These are phyloP conservation scores for Hordeum marinum DNA, from an alignment of 176 grass and related monocot genomes.

Conservation along the genomic window DNA sequence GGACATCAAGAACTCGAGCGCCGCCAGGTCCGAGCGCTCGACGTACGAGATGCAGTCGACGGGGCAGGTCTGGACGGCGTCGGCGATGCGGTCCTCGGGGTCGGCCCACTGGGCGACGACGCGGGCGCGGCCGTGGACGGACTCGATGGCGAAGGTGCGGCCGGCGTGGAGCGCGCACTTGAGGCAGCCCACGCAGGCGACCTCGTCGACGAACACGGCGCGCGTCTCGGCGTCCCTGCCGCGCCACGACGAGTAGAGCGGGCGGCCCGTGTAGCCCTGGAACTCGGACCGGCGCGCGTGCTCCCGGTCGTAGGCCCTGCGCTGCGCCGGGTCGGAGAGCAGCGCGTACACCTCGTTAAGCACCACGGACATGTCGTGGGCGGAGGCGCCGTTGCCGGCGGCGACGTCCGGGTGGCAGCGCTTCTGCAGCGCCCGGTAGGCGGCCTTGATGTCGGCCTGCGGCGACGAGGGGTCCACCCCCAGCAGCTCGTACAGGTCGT, in stretches of 20 bases:
- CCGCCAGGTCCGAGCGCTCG: conserved; percentile 67
- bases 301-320: conserved; percentile 78
- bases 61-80: conserved; percentile 79
- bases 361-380: conserved; percentile 87
- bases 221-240: conserved; percentile 52
- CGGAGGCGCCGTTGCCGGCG: background rate
- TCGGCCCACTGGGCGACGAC: conserved; percentile 93
- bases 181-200: conserved; percentile 81
- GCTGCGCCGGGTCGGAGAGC: conserved; percentile 78
- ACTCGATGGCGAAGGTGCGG: conserved; percentile 83
- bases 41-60: conserved; percentile 85
- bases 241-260: conserved; percentile 76
- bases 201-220: conserved; percentile 90
- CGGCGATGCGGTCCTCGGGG: conserved; percentile 72
- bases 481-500: conserved; percentile 80
- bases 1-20: conserved; percentile 89
- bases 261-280: conserved; percentile 79
- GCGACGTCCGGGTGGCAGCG: conserved; percentile 92
- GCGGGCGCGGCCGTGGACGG: conserved; percentile 74
- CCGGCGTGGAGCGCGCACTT: conserved; percentile 81
- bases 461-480: conserved; percentile 61
- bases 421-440: conserved; percentile 88
- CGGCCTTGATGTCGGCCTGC: conserved; percentile 75
- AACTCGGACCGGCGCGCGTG: conserved; percentile 74
- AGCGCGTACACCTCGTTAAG: conserved; percentile 89